Conservation (phyloP, 2,329 filamentous ascomycete species). For the Aspergillus unguis region DNA sequence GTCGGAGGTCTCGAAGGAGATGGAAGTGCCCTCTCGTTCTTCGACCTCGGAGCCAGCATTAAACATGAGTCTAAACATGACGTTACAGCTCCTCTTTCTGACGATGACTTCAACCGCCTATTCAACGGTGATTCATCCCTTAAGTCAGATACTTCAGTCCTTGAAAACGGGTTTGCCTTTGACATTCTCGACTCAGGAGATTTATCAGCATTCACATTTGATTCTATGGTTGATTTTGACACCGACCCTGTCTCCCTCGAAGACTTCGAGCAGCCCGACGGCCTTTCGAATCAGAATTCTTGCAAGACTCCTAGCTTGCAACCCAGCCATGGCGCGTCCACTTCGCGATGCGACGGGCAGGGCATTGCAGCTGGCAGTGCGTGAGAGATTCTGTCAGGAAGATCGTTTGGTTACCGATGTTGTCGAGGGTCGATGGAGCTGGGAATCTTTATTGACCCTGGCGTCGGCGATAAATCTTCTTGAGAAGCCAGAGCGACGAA, state of each 20-base stretch:
- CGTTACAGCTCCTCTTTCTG: constrained; percentile 64
- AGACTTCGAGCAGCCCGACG: constrained; percentile 44
- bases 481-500: constrained; percentile 34
- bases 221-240: constrained; percentile 56
- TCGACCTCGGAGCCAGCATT: constrained; percentile 37
- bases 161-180: constrained; percentile 74
- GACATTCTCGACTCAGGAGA: constrained; percentile 56
- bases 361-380: constrained; percentile 52
- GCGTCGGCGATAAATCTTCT: constrained; percentile 46
- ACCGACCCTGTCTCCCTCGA: constrained; percentile 47
- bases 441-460: constrained; percentile 47
- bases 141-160: constrained; percentile 71
- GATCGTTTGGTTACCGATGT: constrained; percentile 33
- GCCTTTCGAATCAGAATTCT: constrained; percentile 51
- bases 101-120: constrained; percentile 61
- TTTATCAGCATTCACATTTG: constrained; percentile 51
- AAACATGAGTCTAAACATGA: constrained; percentile 54
- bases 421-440: constrained; percentile 33
- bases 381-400: constrained; percentile 38
- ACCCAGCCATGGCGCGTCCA: constrained; percentile 54
- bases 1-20: constrained; percentile 62
- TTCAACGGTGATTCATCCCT: constrained; percentile 62
- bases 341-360: constrained; percentile 53
- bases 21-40: constrained; percentile 46
- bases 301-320: constrained; percentile 51